Evolutionary conservation across 2,329 filamentous ascomycete species (phyloP).

Genomic region (Pezicula rhizophila): DNA sequence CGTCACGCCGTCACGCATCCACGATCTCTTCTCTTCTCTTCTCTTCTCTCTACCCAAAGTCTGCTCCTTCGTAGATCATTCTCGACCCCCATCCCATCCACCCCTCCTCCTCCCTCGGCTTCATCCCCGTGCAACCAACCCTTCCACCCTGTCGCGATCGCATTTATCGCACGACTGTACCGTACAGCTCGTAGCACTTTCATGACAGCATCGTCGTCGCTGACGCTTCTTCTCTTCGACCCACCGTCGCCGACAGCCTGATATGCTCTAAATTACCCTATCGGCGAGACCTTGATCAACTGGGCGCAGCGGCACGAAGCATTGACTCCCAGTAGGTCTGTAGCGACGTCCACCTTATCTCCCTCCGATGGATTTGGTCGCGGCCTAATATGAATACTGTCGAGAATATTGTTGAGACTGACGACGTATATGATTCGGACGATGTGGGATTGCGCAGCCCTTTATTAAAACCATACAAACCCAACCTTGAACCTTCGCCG

Average conservation of each 20-base stretch:
- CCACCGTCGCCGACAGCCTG: not conserved
- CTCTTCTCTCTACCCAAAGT: not conserved
- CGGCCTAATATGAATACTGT: slow-evolving; percentile 18
- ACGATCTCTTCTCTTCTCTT: not conserved
- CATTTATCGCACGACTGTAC: not conserved
- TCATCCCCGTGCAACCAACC: not conserved
- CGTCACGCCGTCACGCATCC: not conserved
- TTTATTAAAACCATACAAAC: slow-evolving; percentile 33
- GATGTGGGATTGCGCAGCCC: slow-evolving; percentile 37
- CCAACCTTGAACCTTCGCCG: slow-evolving; percentile 43
- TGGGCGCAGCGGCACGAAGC: not conserved
- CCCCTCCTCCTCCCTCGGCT: not conserved
- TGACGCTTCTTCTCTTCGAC: not conserved
- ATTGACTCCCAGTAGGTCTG: not conserved
- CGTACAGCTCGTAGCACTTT: not conserved
- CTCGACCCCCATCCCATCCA: not conserved
- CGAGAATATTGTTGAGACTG: slow-evolving; percentile 9
- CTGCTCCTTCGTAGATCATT: too few relatives aligned
- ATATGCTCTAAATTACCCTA: not conserved
- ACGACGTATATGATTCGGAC: slow-evolving; percentile 41
- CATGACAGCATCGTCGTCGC: not conserved
- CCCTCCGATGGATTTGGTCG: slow-evolving; percentile 16
- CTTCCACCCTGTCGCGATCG: not conserved
- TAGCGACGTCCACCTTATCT: not conserved
- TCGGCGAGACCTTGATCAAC: not conserved